phyloP scores from a whole-genome alignment of 768 basidiomycete species.

The Lactarius hengduanensis region DNA sequence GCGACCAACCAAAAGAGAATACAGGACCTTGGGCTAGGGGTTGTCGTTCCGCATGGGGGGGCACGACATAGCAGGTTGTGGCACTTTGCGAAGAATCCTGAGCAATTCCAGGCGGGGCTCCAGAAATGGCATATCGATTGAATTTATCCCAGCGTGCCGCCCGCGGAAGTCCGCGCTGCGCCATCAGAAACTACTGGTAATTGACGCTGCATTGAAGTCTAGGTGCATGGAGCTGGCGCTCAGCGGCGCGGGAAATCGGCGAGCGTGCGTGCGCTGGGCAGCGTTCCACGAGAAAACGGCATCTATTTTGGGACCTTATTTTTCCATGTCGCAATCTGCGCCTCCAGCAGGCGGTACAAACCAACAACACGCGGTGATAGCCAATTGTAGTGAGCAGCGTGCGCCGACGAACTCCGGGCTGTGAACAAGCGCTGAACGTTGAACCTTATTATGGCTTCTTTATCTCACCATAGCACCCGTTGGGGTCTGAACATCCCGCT shows the following conservation, averaged over 20 bases:
- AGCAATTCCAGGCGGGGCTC: slow-evolving; percentile 9
- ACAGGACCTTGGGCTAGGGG: not conserved
- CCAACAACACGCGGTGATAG: slow-evolving; percentile 1
- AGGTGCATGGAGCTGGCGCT: slow-evolving; percentile 11
- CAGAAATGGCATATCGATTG: slow-evolving; percentile 15
- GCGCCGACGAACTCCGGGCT: not conserved
- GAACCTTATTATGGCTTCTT: slow-evolving; percentile 1
- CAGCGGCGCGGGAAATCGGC: slow-evolving; percentile 1
- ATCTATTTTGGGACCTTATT: not conserved
- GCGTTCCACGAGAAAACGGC: not conserved
- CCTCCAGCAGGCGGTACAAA: not conserved
- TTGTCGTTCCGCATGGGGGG: not conserved
- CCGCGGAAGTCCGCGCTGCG: slow-evolving; percentile 15
- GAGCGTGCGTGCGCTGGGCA: not conserved
- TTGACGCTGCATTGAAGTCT: not conserved
- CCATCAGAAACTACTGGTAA: slow-evolving; percentile 12
- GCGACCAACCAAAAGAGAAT: not conserved
- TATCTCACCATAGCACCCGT: not conserved
- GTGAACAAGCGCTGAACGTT: too few relatives aligned
- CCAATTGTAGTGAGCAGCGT: not conserved
- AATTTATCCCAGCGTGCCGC: slow-evolving; percentile 16
- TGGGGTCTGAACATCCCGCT: not conserved
- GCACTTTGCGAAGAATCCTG: not conserved
- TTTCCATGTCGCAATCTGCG: not conserved
- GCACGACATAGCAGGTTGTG: not conserved